A percentile compares a stretch with the other conserved stretches of the same genome.
Evolutionary conservation across 345 rosid genomes (phyloP).

Genomic region (Linum usitatissimum): DNA sequence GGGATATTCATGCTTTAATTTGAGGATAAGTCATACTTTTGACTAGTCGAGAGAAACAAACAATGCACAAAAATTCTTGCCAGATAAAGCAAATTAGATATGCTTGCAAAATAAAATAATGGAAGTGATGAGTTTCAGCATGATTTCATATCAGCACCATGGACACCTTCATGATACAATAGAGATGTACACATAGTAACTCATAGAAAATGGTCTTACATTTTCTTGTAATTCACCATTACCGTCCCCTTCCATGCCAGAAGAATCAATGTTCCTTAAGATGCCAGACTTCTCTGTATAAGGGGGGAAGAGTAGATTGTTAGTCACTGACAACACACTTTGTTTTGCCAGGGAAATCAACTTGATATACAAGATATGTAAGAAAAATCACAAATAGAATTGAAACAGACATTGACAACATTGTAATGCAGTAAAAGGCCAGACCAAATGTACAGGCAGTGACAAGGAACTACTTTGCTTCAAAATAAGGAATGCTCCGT

Average conservation of each 20-base stretch:
- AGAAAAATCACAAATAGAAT: no score
- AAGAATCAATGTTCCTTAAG: conserved; percentile 30
- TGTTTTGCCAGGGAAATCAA: no score
- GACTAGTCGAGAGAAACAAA: no score
- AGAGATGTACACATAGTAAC: background rate
- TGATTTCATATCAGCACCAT: background rate
- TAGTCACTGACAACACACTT: background rate
- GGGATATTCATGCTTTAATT: background rate
- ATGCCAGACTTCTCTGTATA: conserved; percentile 24
- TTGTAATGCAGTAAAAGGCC: no score
- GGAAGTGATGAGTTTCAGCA: conserved; percentile 1
- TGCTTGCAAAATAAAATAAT: background rate
- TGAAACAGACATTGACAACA: no score
- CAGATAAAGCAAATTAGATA: background rate
- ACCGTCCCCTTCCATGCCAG: conserved; percentile 17
- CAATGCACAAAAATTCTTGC: no score
- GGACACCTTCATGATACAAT: background rate
- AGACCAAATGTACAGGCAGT: no score
- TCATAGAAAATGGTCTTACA: conserved; percentile 27
- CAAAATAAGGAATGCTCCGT: no score
- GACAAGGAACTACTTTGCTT: no score
- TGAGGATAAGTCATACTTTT: background rate
- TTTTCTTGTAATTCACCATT: conserved; percentile 40
- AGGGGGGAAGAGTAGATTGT: conserved; percentile 10
- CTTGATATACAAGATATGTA: no score